These are phyloP conservation scores for Kandelia obovata DNA, from an alignment of 345 rosid genomes.

Conservation along the genomic window DNA sequence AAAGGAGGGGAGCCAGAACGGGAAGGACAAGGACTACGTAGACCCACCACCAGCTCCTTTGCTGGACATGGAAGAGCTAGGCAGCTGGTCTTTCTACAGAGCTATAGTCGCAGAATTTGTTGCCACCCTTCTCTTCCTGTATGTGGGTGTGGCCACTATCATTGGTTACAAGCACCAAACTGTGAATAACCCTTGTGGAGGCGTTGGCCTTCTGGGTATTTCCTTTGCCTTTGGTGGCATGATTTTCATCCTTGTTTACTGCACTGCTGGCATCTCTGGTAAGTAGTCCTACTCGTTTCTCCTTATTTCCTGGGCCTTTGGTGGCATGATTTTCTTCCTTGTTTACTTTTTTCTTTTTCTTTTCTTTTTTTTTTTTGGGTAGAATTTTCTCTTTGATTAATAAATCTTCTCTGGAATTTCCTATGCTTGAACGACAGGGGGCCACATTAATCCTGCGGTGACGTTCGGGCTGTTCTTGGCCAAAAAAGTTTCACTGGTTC, in stretches of 20 bases:
- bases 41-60: slow-evolving; percentile 18
- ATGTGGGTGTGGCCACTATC: not conserved
- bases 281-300: not conserved
- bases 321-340: too few species aligned
- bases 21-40: slow-evolving; percentile 5
- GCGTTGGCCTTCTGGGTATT: slow-evolving; percentile 11
- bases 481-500: not conserved
- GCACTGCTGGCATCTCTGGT: slow-evolving; percentile 18
- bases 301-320: too few species aligned
- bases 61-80: not conserved
- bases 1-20: not conserved
- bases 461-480: slow-evolving; percentile 13
- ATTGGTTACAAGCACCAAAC: not conserved
- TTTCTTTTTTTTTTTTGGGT: too few species aligned
- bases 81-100: slow-evolving; percentile 13
- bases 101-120: slow-evolving; percentile 10
- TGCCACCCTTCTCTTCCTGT: slow-evolving; percentile 8
- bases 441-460: slow-evolving; percentile 12
- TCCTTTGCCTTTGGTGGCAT: slow-evolving; percentile 9
- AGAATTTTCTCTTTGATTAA: too few species aligned
- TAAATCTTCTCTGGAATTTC: not conserved
- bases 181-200: not conserved
- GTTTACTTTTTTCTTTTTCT: too few species aligned
- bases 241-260: slow-evolving; percentile 14
- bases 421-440: not conserved